Evolutionary conservation across 1,284 basidiomycete genomes (phyloP).

Genomic region (Omphalotus olearius): DNA sequence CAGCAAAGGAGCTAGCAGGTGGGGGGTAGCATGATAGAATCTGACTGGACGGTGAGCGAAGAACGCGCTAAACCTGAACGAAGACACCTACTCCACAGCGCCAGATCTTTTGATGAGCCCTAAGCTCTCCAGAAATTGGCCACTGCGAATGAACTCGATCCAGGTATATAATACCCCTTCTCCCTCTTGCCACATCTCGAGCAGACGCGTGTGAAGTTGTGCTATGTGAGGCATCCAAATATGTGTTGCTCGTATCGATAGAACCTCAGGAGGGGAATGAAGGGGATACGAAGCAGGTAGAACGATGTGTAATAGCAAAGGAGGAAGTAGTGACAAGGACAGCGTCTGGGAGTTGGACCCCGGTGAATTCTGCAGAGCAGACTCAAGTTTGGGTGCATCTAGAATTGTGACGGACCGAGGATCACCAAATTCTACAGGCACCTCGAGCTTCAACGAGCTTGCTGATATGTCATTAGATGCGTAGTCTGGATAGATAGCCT

Average conservation of each 20-base stretch:
- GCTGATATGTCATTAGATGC: constrained; percentile 39
- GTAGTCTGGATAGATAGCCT: constrained; percentile 75
- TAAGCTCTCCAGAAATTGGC: constrained; percentile 48
- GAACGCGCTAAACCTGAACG: constrained; percentile 11
- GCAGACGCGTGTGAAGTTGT: constrained; percentile 37
- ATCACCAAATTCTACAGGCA: constrained; percentile 56
- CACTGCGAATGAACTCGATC: constrained; percentile 66
- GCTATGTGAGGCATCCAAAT: constrained; percentile 50
- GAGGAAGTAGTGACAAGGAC: constrained; percentile 48
- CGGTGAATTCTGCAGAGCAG: neutral
- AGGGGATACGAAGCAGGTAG: constrained; percentile 59
- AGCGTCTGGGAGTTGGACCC: constrained; percentile 17
- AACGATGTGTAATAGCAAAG: constrained; percentile 51
- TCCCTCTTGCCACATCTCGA: constrained; percentile 52
- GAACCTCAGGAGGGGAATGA: constrained; percentile 45
- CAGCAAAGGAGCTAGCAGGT: constrained; percentile 44
- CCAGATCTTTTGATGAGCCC: constrained; percentile 28
- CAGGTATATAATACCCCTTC: constrained; percentile 63
- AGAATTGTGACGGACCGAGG: constrained; percentile 34
- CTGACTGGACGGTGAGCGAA: constrained; percentile 31
- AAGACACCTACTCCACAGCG: constrained; percentile 40
- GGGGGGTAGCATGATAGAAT: constrained; percentile 52
- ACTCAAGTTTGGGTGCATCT: constrained; percentile 5
- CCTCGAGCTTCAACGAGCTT: constrained; percentile 47
- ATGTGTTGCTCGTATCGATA: constrained; percentile 51